Conservation (phyloP, 768 basidiomycete species). For the Steccherinum ochraceum region DNA sequence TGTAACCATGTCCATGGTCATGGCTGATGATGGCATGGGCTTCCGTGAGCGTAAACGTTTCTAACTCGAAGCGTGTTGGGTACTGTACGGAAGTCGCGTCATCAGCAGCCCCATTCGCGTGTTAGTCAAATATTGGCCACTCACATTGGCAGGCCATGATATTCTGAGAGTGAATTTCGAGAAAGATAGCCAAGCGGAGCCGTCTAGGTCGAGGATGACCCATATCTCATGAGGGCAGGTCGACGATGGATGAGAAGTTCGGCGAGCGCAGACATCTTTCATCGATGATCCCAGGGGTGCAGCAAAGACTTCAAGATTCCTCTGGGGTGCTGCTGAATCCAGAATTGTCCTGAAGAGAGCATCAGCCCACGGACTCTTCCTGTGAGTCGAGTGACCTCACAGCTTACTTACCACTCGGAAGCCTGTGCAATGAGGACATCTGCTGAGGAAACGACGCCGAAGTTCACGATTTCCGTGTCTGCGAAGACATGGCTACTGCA, state of each 20-base stretch:
- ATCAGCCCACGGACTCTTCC: constrained; percentile 12
- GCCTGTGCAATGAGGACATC: constrained; percentile 22
- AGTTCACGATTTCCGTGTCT: constrained; percentile 66
- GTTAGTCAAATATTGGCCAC: constrained; percentile 5
- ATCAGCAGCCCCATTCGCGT: neutral
- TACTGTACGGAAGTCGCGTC: constrained; percentile 21
- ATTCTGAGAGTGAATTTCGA: constrained; percentile 26
- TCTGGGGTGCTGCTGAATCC: constrained; percentile 20
- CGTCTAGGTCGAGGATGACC: constrained; percentile 24
- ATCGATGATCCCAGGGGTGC: constrained; percentile 34
- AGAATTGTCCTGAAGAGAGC: constrained; percentile 11
- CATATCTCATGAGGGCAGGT: constrained; percentile 26
- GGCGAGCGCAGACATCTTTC: constrained; percentile 30
- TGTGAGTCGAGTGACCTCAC: too few species aligned
- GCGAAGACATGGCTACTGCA: constrained; percentile 19
- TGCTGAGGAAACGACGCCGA: constrained; percentile 28
- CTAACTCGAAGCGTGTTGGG: constrained; percentile 34
- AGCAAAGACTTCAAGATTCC: constrained; percentile 33
- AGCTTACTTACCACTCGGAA: constrained; percentile 20
- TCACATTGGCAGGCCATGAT: constrained; percentile 30
- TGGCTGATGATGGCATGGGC: neutral
- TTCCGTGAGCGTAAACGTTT: constrained; percentile 3
- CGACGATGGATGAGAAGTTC: constrained; percentile 22
- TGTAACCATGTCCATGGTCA: too few species aligned
- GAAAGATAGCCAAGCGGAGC: constrained; percentile 17